These are phyloP conservation scores for Thielaviopsis populi DNA, from an alignment of 2,329 filamentous ascomycete genomes.

Conservation along the genomic window DNA sequence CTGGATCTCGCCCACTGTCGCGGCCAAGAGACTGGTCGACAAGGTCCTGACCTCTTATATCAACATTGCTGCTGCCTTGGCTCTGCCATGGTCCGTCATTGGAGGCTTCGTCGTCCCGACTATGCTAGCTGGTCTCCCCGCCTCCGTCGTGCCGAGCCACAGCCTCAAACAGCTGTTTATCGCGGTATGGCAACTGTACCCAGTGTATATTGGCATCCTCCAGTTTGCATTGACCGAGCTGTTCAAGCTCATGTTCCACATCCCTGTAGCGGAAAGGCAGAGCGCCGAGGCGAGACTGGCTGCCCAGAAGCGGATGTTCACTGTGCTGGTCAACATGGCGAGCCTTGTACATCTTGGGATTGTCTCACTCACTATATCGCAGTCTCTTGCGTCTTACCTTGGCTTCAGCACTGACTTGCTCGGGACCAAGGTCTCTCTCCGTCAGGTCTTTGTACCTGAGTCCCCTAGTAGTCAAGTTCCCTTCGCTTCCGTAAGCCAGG, in stretches of 20 bases:
- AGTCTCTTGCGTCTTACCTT: constrained; percentile 2
- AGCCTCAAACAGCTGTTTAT: constrained; percentile 18
- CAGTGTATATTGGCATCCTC: constrained; percentile 17
- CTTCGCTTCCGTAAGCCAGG: constrained; percentile 15
- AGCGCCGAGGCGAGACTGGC: constrained; percentile 1
- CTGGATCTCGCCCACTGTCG: constrained; percentile 19
- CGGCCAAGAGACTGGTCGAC: background rate
- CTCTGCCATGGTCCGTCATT: constrained; percentile 17
- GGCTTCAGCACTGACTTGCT: background rate
- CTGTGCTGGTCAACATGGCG: constrained; percentile 7
- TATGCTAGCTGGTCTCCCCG: constrained; percentile 17
- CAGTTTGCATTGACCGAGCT: constrained; percentile 15
- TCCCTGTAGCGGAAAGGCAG: background rate
- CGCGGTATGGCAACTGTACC: constrained; percentile 20
- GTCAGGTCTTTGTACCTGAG: constrained; percentile 17
- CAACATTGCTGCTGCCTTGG: constrained; percentile 12
- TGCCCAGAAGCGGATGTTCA: constrained; percentile 15
- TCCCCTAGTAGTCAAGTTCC: constrained; percentile 11
- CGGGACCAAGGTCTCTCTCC: constrained; percentile 11
- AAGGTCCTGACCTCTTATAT: constrained; percentile 12
- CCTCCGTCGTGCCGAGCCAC: constrained; percentile 16
- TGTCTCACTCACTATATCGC: constrained; percentile 13
- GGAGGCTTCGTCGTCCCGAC: constrained; percentile 19
- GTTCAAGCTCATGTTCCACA: background rate
- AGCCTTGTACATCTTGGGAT: constrained; percentile 11